Conservation (phyloP, 352 stramenopile species). For the Peronospora tabacina region DNA sequence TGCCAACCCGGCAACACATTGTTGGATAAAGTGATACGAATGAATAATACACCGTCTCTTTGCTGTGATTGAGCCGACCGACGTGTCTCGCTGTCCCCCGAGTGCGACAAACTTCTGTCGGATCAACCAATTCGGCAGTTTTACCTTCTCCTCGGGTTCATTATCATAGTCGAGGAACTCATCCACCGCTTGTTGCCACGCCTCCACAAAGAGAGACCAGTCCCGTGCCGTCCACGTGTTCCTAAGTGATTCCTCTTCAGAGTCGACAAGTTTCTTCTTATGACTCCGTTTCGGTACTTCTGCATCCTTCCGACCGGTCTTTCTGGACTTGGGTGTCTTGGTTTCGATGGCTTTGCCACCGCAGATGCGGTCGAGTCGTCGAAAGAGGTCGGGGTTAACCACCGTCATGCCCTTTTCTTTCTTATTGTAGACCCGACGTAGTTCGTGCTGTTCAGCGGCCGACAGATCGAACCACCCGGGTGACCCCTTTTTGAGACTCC, state of each 20-base stretch:
- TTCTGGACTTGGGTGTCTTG: conserved; percentile 8
- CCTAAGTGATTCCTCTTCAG: conserved; percentile 13
- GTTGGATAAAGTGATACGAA: conserved; percentile 32
- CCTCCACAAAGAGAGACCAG: conserved; percentile 28
- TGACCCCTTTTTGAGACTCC: conserved; percentile 9
- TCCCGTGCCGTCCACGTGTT: conserved; percentile 22
- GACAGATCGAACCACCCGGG: conserved; percentile 32
- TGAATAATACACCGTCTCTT: conserved; percentile 34
- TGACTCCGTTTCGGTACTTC: conserved; percentile 7
- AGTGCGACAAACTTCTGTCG: conserved; percentile 30
- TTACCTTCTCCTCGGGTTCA: conserved; percentile 27
- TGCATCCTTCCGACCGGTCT: not conserved
- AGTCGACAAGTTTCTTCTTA: conserved; percentile 7
- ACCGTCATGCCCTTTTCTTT: conserved; percentile 30
- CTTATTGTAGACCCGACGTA: conserved; percentile 19
- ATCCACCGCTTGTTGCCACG: conserved; percentile 32
- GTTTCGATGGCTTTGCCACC: conserved; percentile 1
- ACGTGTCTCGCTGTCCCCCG: conserved; percentile 25
- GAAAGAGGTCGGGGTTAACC: conserved; percentile 23
- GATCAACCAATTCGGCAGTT: conserved; percentile 39
- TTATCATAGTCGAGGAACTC: conserved; percentile 31
- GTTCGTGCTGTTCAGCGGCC: conserved; percentile 20
- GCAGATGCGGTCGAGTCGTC: conserved; percentile 22
- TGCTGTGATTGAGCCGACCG: conserved; percentile 29
- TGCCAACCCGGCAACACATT: conserved; percentile 22